Conservation (phyloP, 1,139 yeast species). For the Pichia inconspicua region DNA sequence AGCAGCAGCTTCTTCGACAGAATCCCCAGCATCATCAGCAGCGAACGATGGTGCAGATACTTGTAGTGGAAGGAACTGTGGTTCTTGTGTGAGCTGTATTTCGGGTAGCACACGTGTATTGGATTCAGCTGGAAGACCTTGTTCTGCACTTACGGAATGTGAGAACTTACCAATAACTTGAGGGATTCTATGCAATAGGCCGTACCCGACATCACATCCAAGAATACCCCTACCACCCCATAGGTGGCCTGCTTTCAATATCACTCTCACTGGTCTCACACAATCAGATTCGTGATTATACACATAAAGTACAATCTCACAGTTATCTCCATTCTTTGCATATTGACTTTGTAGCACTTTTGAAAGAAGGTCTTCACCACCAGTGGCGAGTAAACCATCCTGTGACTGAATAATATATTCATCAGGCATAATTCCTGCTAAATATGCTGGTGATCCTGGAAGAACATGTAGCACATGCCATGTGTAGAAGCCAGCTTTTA, state of each 20-base stretch:
- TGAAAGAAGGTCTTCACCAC: constrained; percentile 78
- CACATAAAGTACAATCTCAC: constrained; percentile 52
- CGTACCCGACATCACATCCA: constrained; percentile 95
- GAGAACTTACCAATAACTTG: constrained; percentile 45
- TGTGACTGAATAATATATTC: constrained; percentile 83
- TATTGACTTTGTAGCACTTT: constrained; percentile 59
- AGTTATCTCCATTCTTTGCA: constrained; percentile 30
- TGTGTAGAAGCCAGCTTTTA: constrained; percentile 70
- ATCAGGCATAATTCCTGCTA: constrained; percentile 75
- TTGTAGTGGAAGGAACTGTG: constrained; percentile 11
- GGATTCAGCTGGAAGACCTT: not conserved
- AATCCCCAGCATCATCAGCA: constrained; percentile 4
- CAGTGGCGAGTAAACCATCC: constrained; percentile 68
- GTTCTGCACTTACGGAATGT: constrained; percentile 2
- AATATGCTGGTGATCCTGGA: constrained; percentile 76
- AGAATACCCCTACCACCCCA: constrained; percentile 72
- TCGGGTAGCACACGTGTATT: constrained; percentile 1
- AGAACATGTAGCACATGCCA: constrained; percentile 81
- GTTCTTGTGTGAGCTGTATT: constrained; percentile 10
- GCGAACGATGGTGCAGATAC: constrained; percentile 10
- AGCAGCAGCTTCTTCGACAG: constrained; percentile 10
- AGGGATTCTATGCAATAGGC: constrained; percentile 78
- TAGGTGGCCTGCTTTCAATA: constrained; percentile 38
- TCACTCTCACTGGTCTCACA: constrained; percentile 77
- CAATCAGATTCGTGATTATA: constrained; percentile 84